Evolutionary conservation across 169 alveolate species (phyloP).

Genomic region (Perkinsus marinus): DNA sequence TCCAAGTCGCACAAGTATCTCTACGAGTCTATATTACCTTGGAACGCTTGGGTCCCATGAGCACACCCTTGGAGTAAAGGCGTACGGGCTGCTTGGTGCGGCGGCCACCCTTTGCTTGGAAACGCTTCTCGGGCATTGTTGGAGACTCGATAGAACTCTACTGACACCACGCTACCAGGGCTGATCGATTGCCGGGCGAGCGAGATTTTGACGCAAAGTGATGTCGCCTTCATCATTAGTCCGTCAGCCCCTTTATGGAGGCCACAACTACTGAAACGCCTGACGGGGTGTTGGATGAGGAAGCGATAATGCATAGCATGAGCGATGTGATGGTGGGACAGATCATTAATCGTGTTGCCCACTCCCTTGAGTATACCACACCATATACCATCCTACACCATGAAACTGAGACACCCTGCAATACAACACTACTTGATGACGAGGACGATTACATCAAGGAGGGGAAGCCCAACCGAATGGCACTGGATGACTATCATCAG

Average conservation of each 20-base stretch:
- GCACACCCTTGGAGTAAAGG: constrained; percentile 71
- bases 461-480: too few relatives aligned
- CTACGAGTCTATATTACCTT: background rate
- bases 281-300: too few relatives aligned
- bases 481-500: too few relatives aligned
- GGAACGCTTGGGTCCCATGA: constrained; percentile 76
- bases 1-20: background rate
- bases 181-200: background rate
- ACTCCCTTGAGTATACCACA: too few relatives aligned
- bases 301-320: background rate
- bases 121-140: background rate
- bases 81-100: constrained; percentile 61
- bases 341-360: background rate
- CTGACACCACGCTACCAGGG: background rate
- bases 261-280: too few relatives aligned
- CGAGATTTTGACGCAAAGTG: background rate
- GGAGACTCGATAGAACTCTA: background rate
- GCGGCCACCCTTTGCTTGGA: background rate
- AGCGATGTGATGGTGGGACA: background rate
- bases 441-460: too few relatives aligned
- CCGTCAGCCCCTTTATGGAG: too few relatives aligned
- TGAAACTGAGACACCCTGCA: too few relatives aligned
- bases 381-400: too few relatives aligned
- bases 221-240: too few relatives aligned
- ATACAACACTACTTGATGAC: too few relatives aligned